These are phyloP conservation scores for Striga hermonthica DNA, from an alignment of 305 asterid genomes.

Conservation along the genomic window DNA sequence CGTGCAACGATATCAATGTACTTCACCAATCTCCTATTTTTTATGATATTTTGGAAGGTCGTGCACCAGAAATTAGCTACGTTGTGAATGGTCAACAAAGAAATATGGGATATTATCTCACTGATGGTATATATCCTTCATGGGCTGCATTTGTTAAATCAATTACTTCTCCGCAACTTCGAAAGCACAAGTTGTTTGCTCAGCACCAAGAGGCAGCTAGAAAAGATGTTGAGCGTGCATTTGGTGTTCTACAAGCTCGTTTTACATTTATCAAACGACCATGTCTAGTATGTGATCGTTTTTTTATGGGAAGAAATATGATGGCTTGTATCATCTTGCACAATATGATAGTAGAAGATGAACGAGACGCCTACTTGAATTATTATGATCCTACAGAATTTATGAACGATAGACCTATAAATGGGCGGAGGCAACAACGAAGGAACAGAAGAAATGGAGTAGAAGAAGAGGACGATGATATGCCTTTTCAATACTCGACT, in stretches of 20 bases:
- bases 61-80: not conserved
- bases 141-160: not conserved
- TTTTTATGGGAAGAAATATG: no score
- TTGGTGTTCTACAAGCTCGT: constrained; percentile 1
- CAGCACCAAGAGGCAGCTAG: not conserved
- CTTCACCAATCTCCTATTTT: not conserved
- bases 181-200: not conserved
- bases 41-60: not conserved
- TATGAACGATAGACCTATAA: no score
- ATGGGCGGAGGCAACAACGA: no score
- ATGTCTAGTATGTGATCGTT: no score
- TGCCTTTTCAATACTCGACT: no score
- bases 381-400: no score
- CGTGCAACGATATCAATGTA: not conserved
- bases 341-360: no score
- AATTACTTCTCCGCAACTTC: not conserved
- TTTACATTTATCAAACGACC: not conserved
- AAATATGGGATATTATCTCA: not conserved
- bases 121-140: not conserved
- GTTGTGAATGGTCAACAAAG: not conserved
- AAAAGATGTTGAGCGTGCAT: not conserved
- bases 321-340: no score
- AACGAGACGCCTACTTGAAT: no score
- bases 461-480: no score
- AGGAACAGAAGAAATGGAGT: no score